phyloP scores from a whole-genome alignment of 371 early-diverging fungal species.

The Mortierella sp. region DNA sequence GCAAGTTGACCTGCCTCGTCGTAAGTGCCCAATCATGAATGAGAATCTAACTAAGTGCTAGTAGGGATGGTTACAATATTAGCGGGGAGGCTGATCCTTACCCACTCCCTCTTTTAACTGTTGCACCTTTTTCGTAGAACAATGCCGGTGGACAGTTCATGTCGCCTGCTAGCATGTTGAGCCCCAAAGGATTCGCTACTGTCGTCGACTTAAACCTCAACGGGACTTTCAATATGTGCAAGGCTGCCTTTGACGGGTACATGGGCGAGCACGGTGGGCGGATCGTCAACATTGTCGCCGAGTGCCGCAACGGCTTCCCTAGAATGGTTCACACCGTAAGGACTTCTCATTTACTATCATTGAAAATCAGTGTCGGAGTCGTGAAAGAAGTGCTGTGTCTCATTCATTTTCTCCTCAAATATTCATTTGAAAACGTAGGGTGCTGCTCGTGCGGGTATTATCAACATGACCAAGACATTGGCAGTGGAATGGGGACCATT shows the following conservation, averaged over 20 bases:
- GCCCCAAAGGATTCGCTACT: constrained; percentile 62
- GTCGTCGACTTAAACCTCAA: constrained; percentile 69
- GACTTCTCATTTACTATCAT: background rate
- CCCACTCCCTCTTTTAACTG: background rate
- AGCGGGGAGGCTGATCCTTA: background rate
- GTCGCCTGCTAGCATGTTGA: constrained; percentile 58
- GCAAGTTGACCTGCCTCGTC: constrained; percentile 61
- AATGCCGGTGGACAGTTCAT: constrained; percentile 68
- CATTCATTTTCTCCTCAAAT: background rate
- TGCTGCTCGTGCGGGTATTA: constrained; percentile 52
- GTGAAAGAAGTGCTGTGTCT: background rate
- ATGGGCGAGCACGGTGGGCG: constrained; percentile 64
- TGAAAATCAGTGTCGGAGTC: background rate
- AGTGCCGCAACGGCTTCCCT: constrained; percentile 62
- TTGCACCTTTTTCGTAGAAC: constrained; percentile 44
- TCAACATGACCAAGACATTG: constrained; percentile 64
- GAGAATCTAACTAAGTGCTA: background rate
- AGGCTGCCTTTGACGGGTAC: constrained; percentile 57
- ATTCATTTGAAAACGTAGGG: constrained; percentile 20
- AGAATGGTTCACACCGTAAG: constrained; percentile 56
- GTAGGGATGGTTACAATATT: background rate
- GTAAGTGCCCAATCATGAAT: constrained; percentile 24
- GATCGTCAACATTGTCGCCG: constrained; percentile 67
- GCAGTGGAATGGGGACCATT: constrained; percentile 67
- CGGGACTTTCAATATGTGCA: constrained; percentile 65